phyloP scores from a whole-genome alignment of 139 green algal species.

The Pleodorina starrii region DNA sequence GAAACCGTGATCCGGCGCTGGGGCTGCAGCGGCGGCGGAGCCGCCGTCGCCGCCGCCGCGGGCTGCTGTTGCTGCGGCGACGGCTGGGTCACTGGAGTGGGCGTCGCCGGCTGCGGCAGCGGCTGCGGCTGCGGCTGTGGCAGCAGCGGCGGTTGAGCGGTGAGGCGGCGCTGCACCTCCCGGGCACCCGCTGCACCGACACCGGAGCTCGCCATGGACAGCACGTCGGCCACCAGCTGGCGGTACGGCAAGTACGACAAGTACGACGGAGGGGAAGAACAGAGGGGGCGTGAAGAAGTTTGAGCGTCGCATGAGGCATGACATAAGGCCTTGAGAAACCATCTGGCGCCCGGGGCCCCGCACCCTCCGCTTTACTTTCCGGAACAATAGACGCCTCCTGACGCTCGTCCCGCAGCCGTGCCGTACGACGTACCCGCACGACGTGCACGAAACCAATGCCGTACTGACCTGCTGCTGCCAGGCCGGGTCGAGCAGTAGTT shows the following conservation, averaged over 20 bases:
- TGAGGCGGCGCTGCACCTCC: conserved; percentile 39
- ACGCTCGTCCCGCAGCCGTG: too few species aligned
- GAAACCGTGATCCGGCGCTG: conserved; percentile 8
- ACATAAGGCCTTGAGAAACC: too few species aligned
- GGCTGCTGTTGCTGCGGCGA: too few species aligned
- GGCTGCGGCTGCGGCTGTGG: too few species aligned
- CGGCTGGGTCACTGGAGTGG: background rate
- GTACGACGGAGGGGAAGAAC: too few species aligned
- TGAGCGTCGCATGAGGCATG: too few species aligned
- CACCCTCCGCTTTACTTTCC: too few species aligned
- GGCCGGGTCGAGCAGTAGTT: background rate
- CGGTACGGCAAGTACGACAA: background rate
- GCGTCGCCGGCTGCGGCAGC: too few species aligned
- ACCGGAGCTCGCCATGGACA: conserved; percentile 9
- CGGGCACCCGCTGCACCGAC: background rate
- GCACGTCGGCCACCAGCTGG: conserved; percentile 1
- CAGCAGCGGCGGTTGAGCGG: background rate
- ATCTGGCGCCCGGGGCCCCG: too few species aligned
- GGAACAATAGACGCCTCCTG: too few species aligned
- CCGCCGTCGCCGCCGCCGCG: background rate
- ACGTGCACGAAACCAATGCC: background rate
- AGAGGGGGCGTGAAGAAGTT: too few species aligned
- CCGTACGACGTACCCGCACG: background rate
- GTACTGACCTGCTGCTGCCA: conserved; percentile 32
- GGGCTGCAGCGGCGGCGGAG: background rate